These are phyloP conservation scores for Spathaspora sp. DNA, from an alignment of 805 yeast genomes.

Conservation along the genomic window DNA sequence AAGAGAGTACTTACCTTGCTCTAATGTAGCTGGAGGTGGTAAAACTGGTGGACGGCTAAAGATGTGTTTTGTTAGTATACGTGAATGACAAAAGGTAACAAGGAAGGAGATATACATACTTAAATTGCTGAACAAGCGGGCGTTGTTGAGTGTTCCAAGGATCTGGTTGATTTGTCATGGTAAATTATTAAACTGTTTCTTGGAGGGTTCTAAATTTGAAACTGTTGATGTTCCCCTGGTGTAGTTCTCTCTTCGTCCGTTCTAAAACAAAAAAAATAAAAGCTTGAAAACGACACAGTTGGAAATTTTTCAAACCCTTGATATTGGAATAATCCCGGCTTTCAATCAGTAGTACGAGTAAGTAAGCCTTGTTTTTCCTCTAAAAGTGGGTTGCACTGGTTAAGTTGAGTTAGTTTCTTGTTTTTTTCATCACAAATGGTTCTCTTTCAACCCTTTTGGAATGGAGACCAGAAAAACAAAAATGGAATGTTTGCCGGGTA, in stretches of 20 bases:
- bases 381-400: not conserved
- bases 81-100: not conserved
- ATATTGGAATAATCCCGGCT: not conserved
- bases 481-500: not conserved
- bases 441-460: not conserved
- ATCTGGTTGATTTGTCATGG: constrained; percentile 39
- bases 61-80: constrained; percentile 19
- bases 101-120: constrained; percentile 26
- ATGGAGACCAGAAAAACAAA: not conserved
- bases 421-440: not conserved
- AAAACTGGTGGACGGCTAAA: constrained; percentile 57
- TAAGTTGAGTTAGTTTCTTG: not conserved
- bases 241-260: not conserved
- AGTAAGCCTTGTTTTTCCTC: not conserved
- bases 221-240: not conserved
- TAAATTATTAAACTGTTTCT: not conserved
- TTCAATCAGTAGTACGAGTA: not conserved
- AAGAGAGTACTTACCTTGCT: constrained; percentile 38
- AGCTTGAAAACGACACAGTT: not conserved
- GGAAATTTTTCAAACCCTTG: not conserved
- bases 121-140: constrained; percentile 40
- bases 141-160: constrained; percentile 42
- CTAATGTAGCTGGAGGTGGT: constrained; percentile 57
- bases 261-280: not conserved
- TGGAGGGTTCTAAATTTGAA: not conserved